Base-by-base conservation (phyloP, 139 green algal species). In the Dunaliella primolecta region DNA sequence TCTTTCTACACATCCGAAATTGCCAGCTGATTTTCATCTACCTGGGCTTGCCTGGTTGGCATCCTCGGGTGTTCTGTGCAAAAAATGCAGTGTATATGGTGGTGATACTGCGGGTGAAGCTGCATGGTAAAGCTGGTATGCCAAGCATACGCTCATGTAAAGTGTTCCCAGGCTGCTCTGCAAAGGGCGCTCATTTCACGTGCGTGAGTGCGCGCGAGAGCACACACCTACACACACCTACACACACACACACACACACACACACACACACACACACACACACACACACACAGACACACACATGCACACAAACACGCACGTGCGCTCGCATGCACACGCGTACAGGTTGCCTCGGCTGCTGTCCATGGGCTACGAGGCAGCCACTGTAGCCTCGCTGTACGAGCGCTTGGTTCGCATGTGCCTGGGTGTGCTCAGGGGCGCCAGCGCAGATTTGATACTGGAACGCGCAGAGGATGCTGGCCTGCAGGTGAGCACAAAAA, bases 371-470 rank as follows among this genome's bases (percentile, higher is more conserved):
- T 87, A 87, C 84, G 71, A 27, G 30, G 32, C 11, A 0, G 55
- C 31, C 1, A 21, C 36, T 3, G 84, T 87, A 32, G 71, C 56
- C 1, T 76, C 2, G 3, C 34, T 87, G 84, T 87, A 72, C 56
- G 77, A 33, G 29, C 84, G 78, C 30, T 76, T 87, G 2, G 84
- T 78, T 24, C 38, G 77, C 25, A 78, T 84, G 84, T 87, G 84
- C 77, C 55, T 87, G 35, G 36, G 71, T 25, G 24, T 57, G 30
- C 23, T 80, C 36, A 46, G 84, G 21, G 31, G 11, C 34, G 74
- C 29, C 36, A 77, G 78, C n/a, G 84, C 84, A 31, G 84, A 87
- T 78, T 24, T 87, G 33, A 55, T 87, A 34, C 84, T 87, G 1
- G 84, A 87, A 33, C 76, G 84, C 0, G 84, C 84, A 1, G 84